Evolutionary conservation across 2,329 filamentous ascomycete species (phyloP).

Genomic region (Cladophialophora yegresii): DNA sequence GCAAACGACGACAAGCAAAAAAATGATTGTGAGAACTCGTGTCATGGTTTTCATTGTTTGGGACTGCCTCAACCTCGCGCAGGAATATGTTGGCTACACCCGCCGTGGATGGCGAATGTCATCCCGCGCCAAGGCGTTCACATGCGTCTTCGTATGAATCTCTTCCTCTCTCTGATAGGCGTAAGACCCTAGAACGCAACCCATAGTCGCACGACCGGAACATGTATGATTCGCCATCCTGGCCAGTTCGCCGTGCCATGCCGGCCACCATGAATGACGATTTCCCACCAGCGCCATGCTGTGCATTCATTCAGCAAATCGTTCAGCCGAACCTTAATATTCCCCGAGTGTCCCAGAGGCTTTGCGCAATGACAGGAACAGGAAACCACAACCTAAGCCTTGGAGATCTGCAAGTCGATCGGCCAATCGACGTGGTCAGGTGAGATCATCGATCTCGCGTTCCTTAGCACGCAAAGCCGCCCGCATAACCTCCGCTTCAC

Average conservation of each 20-base stretch:
- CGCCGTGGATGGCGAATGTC: neutral
- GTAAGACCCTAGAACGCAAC: neutral
- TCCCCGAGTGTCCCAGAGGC: neutral
- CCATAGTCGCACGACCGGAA: neutral
- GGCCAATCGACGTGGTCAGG: slow-evolving; percentile 33
- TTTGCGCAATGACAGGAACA: slow-evolving; percentile 4
- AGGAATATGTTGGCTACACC: neutral
- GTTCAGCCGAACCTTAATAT: slow-evolving; percentile 1
- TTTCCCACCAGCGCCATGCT: slow-evolving; percentile 26
- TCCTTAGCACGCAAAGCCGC: slow-evolving; percentile 72
- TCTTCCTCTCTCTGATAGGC: neutral
- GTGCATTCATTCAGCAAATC: slow-evolving; percentile 8
- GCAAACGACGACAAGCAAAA: neutral
- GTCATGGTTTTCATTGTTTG: neutral
- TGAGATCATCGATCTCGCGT: slow-evolving; percentile 64
- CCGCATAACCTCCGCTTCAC: slow-evolving; percentile 75
- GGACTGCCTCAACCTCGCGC: neutral
- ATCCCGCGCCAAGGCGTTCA: neutral
- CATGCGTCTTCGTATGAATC: neutral
- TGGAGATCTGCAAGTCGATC: neutral
- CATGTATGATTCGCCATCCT: neutral
- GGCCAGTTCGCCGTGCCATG: neutral
- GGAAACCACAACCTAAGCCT: neutral
- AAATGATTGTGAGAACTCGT: neutral
- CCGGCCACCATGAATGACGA: neutral